Evolutionary conservation across 164 flowering plant genomes (phyloP), one percentile per base, ranked within the genome.

Genomic region (Hamamelis virginiana): DNA sequence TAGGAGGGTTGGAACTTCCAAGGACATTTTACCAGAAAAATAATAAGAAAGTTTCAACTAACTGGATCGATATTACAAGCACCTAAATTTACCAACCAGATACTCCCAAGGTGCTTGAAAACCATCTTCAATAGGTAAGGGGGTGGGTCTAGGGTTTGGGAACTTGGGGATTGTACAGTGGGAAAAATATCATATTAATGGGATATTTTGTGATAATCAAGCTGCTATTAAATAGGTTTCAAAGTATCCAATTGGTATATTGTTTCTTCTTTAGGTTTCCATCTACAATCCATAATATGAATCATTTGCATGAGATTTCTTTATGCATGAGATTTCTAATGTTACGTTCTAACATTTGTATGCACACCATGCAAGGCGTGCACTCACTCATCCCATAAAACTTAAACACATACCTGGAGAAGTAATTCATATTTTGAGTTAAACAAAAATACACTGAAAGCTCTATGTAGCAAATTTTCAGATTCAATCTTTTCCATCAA

Each of bases 371-470:
- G 43, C 66, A 22, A 62, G 21, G 9, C 16, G 38, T 27, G 28
- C 25, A 65, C 15, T 62, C 22, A n/a, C 3, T 9, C 1, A 33
- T 18, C 33, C 45, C 57, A 55, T 8, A 21, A 67, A 14, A 27
- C 14, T 27, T 48, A n/a, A 47, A 10, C 1, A 64, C 67, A 70
- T 77, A 94, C 97, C 97, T 94, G 98, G 76, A 94, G 97, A 51
- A 94, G 90, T 66, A 94, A 74, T 80, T 94, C 98, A 77, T 83
- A 85, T 74, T 94, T 92, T 21, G 98, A 82, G 85, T 92, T 94
- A 44, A 94, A 94, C 65, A 94, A 77, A 64, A 94, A 94, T 13
- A 94, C 97, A 74, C 98, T 94, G 77, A 94, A 94, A 66, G 98
- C 98, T 74, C 98, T 78, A 64, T 94, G 98, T 33, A 94, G 88